Conservation (phyloP, 169 alveolate genomes). For the Plasmodium gaboni region DNA sequence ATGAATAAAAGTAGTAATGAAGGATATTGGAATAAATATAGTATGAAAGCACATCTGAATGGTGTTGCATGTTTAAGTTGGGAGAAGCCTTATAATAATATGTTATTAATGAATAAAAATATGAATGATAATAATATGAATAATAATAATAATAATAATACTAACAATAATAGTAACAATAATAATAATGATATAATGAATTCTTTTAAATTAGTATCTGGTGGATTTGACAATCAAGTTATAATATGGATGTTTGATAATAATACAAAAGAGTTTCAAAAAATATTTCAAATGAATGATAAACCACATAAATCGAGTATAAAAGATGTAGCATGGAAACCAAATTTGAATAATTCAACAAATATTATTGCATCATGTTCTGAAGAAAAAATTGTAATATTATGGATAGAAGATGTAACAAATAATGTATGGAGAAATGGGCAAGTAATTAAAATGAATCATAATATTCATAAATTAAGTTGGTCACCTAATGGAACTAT, state of each 20-base stretch:
- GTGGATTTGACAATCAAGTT: conserved; percentile 90
- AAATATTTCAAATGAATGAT: conserved; percentile 75
- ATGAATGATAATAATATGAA: conserved; percentile 29
- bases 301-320: conserved; percentile 88
- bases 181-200: conserved; percentile 35
- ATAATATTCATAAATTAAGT: conserved; percentile 54
- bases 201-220: conserved; percentile 88
- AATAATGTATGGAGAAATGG: conserved; percentile 65
- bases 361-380: conserved; percentile 87
- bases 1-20: conserved; percentile 59
- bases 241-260: conserved; percentile 88
- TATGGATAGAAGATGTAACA: conserved; percentile 80
- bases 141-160: neutral
- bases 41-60: conserved; percentile 85
- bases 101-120: conserved; percentile 44
- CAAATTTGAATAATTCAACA: conserved; percentile 79
- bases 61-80: conserved; percentile 89
- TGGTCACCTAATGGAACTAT: conserved; percentile 85
- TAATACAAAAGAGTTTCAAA: conserved; percentile 79
- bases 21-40: conserved; percentile 82
- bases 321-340: conserved; percentile 92
- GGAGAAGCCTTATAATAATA: conserved; percentile 84
- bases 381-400: conserved; percentile 79
- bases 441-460: conserved; percentile 35
- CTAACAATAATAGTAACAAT: neutral